A percentile compares a stretch with the other conserved stretches of the same genome.
phyloP scores from a whole-genome alignment of 2,329 filamentous ascomycete genomes.

The Scedosporium aurantiacum region DNA sequence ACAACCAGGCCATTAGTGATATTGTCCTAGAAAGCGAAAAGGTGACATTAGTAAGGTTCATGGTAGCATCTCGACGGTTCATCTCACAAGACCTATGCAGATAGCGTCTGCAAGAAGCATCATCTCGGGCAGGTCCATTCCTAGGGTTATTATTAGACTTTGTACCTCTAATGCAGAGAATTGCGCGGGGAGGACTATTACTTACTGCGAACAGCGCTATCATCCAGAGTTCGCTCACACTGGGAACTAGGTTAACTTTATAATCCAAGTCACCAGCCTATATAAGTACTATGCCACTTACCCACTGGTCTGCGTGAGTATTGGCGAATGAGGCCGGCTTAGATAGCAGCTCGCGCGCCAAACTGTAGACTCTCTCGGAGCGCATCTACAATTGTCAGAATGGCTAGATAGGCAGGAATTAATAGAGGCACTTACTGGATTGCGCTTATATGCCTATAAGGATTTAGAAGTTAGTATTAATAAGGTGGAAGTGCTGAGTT shows the following conservation, averaged over 20 bases:
- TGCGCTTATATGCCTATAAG: slow-evolving; percentile 29
- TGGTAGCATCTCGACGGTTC: no score
- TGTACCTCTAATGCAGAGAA: no score
- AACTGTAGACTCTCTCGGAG: slow-evolving; percentile 32
- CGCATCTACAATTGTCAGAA: slow-evolving; percentile 24
- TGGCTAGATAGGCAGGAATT: slow-evolving; percentile 11
- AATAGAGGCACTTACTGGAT: slow-evolving; percentile 14
- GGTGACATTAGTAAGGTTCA: slow-evolving; percentile 9
- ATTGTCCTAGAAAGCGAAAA: slow-evolving; percentile 53
- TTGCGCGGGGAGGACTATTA: neutral
- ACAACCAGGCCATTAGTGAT: slow-evolving; percentile 61
- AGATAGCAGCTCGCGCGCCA: slow-evolving; percentile 34
- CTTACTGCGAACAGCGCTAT: slow-evolving; percentile 55
- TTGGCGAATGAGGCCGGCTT: slow-evolving; percentile 24
- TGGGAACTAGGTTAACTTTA: slow-evolving; percentile 16
- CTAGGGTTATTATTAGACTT: slow-evolving; percentile 30
- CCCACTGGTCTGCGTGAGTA: slow-evolving; percentile 21
- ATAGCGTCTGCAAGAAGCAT: slow-evolving; percentile 61
- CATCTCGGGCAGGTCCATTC: slow-evolving; percentile 54
- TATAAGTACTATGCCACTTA: neutral
- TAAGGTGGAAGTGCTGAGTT: no score
- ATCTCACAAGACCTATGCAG: slow-evolving; percentile 43
- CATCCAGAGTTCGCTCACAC: slow-evolving; percentile 71
- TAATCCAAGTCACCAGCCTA: neutral
- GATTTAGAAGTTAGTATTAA: neutral